Conservation (phyloP, 2,329 filamentous ascomycete species). For the Grosmannia huntii region DNA sequence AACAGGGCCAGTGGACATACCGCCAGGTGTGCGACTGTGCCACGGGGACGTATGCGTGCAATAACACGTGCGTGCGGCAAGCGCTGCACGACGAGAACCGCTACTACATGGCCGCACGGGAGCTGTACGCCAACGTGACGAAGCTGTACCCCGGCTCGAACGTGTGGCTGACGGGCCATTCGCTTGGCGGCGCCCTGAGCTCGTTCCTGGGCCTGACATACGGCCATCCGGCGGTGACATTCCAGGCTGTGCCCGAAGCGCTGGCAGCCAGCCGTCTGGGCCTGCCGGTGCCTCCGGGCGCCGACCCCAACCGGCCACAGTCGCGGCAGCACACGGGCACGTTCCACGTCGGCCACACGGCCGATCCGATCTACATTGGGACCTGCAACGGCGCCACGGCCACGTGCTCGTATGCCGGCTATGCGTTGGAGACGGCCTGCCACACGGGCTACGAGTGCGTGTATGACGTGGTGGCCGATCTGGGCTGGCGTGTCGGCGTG, state of each 20-base stretch:
- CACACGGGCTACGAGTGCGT: conserved; percentile 80
- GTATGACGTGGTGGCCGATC: conserved; percentile 84
- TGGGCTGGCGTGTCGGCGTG: conserved; percentile 84
- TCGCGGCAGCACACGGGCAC: conserved; percentile 60
- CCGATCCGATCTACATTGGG: conserved; percentile 86
- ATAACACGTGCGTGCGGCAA: conserved; percentile 73
- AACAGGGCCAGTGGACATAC: conserved; percentile 84
- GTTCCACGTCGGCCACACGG: conserved; percentile 89
- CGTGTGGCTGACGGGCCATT: conserved; percentile 86
- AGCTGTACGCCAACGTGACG: conserved; percentile 87
- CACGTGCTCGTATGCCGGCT: conserved; percentile 80
- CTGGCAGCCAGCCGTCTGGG: conserved; percentile 74
- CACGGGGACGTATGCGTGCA: conserved; percentile 75
- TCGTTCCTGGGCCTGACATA: conserved; percentile 87
- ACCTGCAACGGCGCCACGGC: conserved; percentile 85
- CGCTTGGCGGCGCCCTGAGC: conserved; percentile 77
- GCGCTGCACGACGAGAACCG: conserved; percentile 70
- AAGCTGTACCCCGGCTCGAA: conserved; percentile 73
- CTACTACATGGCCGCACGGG: conserved; percentile 80
- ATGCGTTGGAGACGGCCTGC: conserved; percentile 86
- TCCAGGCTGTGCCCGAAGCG: conserved; percentile 85
- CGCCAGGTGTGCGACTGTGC: conserved; percentile 90
- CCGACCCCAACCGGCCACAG: conserved; percentile 59
- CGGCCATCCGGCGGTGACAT: conserved; percentile 80
- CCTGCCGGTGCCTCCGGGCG: conserved; percentile 70